Evolutionary conservation across 176 grass and related monocot species (phyloP).

Genomic region (Ensete ventricosum): DNA sequence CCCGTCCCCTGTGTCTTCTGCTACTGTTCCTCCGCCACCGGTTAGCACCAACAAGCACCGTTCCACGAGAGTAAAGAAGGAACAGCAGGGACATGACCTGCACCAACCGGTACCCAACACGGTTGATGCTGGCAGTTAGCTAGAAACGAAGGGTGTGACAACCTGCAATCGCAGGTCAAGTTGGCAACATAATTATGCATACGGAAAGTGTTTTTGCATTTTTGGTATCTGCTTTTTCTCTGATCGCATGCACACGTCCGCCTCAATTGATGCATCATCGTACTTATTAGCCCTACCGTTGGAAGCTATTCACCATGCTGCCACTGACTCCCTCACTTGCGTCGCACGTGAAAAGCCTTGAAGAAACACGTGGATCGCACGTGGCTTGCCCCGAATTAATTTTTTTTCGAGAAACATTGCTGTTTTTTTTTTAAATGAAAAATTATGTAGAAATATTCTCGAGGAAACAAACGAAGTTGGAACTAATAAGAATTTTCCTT

Average conservation of each 20-base stretch:
- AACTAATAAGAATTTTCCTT: not conserved
- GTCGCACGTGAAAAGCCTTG: not conserved
- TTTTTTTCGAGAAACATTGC: not conserved
- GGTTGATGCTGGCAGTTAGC: no score
- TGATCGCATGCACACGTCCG: conserved; percentile 13
- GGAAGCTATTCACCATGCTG: not conserved
- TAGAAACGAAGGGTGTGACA: no score
- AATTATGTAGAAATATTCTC: not conserved
- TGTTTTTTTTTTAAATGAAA: not conserved
- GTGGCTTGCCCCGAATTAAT: not conserved
- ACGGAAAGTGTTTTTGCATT: not conserved
- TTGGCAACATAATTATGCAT: not conserved
- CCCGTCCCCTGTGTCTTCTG: not conserved
- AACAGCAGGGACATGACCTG: no score
- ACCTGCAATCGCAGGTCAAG: not conserved
- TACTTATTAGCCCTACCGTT: no score
- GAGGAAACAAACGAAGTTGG: not conserved
- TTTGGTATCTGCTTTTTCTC: not conserved
- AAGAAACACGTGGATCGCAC: not conserved
- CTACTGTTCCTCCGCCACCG: no score
- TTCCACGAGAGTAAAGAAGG: no score
- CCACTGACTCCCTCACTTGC: not conserved
- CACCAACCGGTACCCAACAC: no score
- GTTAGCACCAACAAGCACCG: not conserved
- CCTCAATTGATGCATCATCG: not conserved